These are phyloP conservation scores for Oehlia diaphana DNA, from an alignment of 192 early-diverging fungal genomes.

Conservation along the genomic window DNA sequence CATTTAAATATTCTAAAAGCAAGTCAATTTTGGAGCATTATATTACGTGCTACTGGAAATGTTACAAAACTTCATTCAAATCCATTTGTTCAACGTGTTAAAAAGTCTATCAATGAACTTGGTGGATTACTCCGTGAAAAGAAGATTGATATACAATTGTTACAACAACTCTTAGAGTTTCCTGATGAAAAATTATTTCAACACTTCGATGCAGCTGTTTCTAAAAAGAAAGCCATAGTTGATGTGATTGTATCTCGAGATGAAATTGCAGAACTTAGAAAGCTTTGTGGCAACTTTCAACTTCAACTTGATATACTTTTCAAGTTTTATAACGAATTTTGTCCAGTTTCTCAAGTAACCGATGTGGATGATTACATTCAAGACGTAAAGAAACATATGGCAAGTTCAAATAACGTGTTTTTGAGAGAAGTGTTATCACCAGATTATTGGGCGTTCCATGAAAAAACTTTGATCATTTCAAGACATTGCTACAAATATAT, in stretches of 20 bases:
- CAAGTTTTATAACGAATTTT: not conserved
- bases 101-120: not conserved
- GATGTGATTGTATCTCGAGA: not conserved
- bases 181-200: not conserved
- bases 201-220: not conserved
- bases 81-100: not conserved
- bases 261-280: not conserved
- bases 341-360: not conserved
- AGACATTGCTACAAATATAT: not conserved
- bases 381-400: not conserved
- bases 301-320: not conserved
- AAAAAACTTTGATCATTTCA: not conserved
- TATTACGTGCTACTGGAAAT: conserved; percentile 1
- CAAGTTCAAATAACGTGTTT: not conserved
- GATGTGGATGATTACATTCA: not conserved
- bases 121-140: not conserved
- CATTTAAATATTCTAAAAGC: not conserved
- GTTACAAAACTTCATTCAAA: not conserved
- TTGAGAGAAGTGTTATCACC: not conserved
- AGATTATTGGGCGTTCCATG: not conserved
- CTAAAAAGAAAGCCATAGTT: not conserved
- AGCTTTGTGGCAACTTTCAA: not conserved
- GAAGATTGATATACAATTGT: not conserved
- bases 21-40: not conserved
- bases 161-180: not conserved